Conservation (phyloP, 2,329 filamentous ascomycete genomes). For the Fusarium sp. region DNA sequence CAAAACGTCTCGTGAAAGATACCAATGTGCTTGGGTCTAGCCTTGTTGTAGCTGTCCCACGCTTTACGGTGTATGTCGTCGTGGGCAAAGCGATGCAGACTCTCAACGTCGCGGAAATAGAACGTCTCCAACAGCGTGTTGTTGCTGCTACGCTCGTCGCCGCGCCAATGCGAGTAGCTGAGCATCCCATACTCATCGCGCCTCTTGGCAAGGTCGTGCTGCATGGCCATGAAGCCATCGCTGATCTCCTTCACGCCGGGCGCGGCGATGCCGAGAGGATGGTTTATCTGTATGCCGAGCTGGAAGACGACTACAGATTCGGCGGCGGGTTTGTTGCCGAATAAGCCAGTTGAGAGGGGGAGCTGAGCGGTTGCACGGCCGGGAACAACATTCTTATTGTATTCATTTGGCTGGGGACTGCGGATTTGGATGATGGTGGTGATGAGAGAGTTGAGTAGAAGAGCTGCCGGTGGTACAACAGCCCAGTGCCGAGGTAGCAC, state of each 20-base stretch:
- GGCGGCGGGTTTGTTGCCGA: slow-evolving; percentile 45
- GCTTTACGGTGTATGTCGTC: slow-evolving; percentile 58
- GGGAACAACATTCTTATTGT: slow-evolving; percentile 43
- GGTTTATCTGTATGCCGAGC: slow-evolving; percentile 58
- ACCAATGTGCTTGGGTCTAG: slow-evolving; percentile 54
- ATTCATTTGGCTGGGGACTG: slow-evolving; percentile 37
- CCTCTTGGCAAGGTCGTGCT: slow-evolving; percentile 48
- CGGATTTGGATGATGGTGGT: slow-evolving; percentile 46
- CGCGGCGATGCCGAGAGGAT: slow-evolving; percentile 60
- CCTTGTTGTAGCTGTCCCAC: slow-evolving; percentile 62
- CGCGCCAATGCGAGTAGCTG: slow-evolving; percentile 55
- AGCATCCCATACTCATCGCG: slow-evolving; percentile 61
- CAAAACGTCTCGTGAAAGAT: slow-evolving; percentile 67
- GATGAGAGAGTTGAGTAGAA: slow-evolving; percentile 48
- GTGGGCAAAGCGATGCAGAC: slow-evolving; percentile 64
- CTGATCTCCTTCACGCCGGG: slow-evolving; percentile 57
- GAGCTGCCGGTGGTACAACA: slow-evolving; percentile 47
- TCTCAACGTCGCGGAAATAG: slow-evolving; percentile 63
- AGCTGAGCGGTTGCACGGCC: slow-evolving; percentile 52
- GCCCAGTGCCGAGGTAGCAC: slow-evolving; percentile 51
- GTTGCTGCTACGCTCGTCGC: slow-evolving; percentile 51
- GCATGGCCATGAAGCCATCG: slow-evolving; percentile 54
- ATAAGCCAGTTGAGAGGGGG: slow-evolving; percentile 46
- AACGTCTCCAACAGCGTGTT: slow-evolving; percentile 58
- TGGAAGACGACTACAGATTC: slow-evolving; percentile 56